phyloP scores from a whole-genome alignment of 495 filamentous ascomycete species.

The Chaetomium tenue region DNA sequence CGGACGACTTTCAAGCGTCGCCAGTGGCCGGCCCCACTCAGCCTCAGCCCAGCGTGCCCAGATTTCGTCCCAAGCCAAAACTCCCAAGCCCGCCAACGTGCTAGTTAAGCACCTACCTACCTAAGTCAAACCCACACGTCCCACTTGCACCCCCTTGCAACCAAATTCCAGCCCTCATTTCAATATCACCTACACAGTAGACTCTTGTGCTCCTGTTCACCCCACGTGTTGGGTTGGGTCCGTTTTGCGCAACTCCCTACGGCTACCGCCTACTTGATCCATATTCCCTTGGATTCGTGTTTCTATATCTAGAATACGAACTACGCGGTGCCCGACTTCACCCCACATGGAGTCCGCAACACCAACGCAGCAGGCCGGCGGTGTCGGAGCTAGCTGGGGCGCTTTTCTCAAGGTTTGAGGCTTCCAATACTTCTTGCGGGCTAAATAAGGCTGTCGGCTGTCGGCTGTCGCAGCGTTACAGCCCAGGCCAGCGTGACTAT shows the following conservation, averaged over 20 bases:
- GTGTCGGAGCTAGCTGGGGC: conserved; percentile 45
- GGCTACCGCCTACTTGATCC: not conserved
- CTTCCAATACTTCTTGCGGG: not conserved
- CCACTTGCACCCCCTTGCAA: not conserved
- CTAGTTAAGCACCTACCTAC: too few relatives aligned
- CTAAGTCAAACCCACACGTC: not conserved
- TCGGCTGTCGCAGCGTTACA: not conserved
- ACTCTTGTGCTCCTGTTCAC: not conserved
- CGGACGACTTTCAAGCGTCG: too few relatives aligned
- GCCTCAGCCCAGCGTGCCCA: not conserved
- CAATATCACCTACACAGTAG: not conserved
- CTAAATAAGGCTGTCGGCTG: not conserved
- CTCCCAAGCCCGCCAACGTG: not conserved
- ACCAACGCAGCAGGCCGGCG: conserved; percentile 34
- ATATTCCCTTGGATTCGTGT: not conserved
- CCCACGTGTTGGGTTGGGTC: not conserved
- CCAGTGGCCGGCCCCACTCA: too few relatives aligned
- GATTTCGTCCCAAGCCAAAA: not conserved
- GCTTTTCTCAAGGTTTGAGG: conserved; percentile 53
- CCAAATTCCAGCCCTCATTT: not conserved
- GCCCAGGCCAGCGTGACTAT: not conserved
- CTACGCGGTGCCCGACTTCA: not conserved
- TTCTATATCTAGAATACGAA: not conserved
- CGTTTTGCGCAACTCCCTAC: not conserved
- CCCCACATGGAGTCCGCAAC: conserved; percentile 28